A percentile compares a stretch with the other conserved stretches of the same genome.
phyloP scores from a whole-genome alignment of 2,329 filamentous ascomycete species.

The Diplocarpon mali region DNA sequence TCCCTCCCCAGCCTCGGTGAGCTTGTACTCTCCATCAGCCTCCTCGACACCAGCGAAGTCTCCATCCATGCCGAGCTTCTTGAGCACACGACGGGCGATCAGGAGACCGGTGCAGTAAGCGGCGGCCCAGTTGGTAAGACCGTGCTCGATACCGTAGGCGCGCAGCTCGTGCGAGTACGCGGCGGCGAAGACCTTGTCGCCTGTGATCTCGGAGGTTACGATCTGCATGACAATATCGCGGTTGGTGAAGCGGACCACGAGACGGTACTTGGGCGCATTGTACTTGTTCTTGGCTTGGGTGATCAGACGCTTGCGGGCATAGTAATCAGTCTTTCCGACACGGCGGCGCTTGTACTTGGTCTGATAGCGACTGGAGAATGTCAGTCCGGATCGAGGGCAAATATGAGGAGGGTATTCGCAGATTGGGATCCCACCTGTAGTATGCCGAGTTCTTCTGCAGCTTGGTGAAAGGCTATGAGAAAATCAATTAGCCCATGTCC shows the following conservation, averaged over 20 bases:
- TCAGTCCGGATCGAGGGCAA: constrained; percentile 22
- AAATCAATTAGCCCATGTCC: constrained; percentile 28
- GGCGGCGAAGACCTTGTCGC: constrained; percentile 90
- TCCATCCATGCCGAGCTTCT: constrained; percentile 93
- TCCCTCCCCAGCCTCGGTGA: constrained; percentile 91
- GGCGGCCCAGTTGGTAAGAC: constrained; percentile 98
- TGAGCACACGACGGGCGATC: constrained; percentile 89
- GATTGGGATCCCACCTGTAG: constrained; percentile 65
- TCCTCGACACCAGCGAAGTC: constrained; percentile 94
- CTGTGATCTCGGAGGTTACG: constrained; percentile 87
- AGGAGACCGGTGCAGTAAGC: constrained; percentile 96
- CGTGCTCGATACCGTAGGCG: constrained; percentile 95
- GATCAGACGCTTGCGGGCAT: constrained; percentile 98
- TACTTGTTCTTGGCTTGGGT: constrained; percentile 99
- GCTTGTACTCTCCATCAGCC: constrained; percentile 86
- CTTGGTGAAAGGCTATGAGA: constrained; percentile 75
- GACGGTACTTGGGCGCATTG: constrained; percentile 99
- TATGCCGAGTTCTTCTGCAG: constrained; percentile 95
- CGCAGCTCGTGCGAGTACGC: constrained; percentile 97
- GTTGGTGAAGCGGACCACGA: constrained; percentile 99
- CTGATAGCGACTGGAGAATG: constrained; percentile 72
- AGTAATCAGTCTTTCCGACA: constrained; percentile 99
- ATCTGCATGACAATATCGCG: constrained; percentile 99
- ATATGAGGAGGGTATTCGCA: not conserved
- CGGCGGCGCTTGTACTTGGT: constrained; percentile 99